Percentiles rank a stretch among this genome's conserved stretches.
These are phyloP conservation scores for Lactuca sativa DNA, from an alignment of 129 eudicot species.

Conservation along the genomic window DNA sequence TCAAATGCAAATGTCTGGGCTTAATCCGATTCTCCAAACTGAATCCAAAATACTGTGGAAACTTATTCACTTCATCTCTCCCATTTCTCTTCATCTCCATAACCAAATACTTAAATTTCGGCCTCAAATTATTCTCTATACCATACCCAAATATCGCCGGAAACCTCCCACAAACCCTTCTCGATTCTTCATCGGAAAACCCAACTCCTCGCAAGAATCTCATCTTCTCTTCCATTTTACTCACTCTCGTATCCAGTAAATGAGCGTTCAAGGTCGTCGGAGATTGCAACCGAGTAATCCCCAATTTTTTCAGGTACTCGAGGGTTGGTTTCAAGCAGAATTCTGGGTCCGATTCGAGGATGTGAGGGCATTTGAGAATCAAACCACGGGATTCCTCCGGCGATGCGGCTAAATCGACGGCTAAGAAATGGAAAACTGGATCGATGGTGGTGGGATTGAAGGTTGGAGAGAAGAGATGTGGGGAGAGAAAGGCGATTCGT, in stretches of 20 bases:
- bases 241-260: constrained; percentile 48
- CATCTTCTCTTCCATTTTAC: constrained; percentile 42
- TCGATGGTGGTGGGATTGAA: constrained; percentile 31
- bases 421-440: constrained; percentile 49
- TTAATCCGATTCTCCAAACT: constrained; percentile 51
- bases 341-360: constrained; percentile 48
- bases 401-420: constrained; percentile 40
- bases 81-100: constrained; percentile 48
- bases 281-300: constrained; percentile 36
- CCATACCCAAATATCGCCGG: constrained; percentile 68
- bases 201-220: constrained; percentile 41
- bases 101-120: constrained; percentile 47
- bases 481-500: constrained; percentile 41
- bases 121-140: constrained; percentile 42
- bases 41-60: constrained; percentile 66
- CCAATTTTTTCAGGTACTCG: constrained; percentile 32
- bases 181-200: constrained; percentile 43
- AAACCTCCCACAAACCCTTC: constrained; percentile 49
- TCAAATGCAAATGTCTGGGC: constrained; percentile 54
- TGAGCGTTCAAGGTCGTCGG: constrained; percentile 63
- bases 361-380: constrained; percentile 45
- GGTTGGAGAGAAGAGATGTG: constrained; percentile 37
- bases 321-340: constrained; percentile 49
- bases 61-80: constrained; percentile 45
- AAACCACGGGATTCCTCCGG: constrained; percentile 38